These are phyloP conservation scores for Tephrocybe sp. DNA, from an alignment of 768 basidiomycete species.

Conservation along the genomic window DNA sequence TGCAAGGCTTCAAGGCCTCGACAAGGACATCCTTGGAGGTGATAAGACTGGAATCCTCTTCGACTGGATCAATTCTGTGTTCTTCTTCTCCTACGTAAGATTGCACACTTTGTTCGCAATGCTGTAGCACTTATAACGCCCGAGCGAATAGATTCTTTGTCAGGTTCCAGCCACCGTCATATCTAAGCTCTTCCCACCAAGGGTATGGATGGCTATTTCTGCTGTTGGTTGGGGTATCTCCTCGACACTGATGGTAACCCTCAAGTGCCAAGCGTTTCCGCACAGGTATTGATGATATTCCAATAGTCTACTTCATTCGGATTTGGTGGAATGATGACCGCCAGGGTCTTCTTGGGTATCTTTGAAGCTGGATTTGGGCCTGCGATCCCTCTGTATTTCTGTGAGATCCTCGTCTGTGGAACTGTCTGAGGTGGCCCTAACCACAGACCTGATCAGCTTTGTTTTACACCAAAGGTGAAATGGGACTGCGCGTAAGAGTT, in stretches of 20 bases:
- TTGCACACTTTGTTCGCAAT: not conserved
- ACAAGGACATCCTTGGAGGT: constrained; percentile 62
- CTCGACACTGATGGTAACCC: constrained; percentile 64
- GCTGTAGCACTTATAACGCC: not conserved
- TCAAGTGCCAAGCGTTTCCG: constrained; percentile 17
- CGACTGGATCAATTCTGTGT: constrained; percentile 76
- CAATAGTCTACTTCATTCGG: constrained; percentile 61
- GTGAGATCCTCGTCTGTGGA: constrained; percentile 36
- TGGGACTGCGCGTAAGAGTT: constrained; percentile 59
- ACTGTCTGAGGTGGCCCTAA: not conserved
- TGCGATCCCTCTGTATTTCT: constrained; percentile 76
- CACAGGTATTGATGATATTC: constrained; percentile 43
- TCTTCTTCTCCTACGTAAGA: constrained; percentile 77
- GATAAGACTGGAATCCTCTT: constrained; percentile 70
- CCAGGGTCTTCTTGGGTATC: constrained; percentile 65
- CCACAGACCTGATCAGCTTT: constrained; percentile 44
- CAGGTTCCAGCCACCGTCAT: constrained; percentile 65
- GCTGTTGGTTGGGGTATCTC: constrained; percentile 77
- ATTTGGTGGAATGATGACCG: constrained; percentile 56
- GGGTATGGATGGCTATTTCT: constrained; percentile 62
- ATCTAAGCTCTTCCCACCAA: constrained; percentile 70
- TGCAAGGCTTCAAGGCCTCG: constrained; percentile 72
- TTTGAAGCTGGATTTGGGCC: constrained; percentile 83
- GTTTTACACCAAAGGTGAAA: constrained; percentile 74
- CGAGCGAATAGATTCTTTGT: constrained; percentile 55